A percentile compares a stretch with the other conserved stretches of the same genome.
These are phyloP conservation scores for Elongisporangium anandrum DNA, from an alignment of 352 stramenopile species.

Conservation along the genomic window DNA sequence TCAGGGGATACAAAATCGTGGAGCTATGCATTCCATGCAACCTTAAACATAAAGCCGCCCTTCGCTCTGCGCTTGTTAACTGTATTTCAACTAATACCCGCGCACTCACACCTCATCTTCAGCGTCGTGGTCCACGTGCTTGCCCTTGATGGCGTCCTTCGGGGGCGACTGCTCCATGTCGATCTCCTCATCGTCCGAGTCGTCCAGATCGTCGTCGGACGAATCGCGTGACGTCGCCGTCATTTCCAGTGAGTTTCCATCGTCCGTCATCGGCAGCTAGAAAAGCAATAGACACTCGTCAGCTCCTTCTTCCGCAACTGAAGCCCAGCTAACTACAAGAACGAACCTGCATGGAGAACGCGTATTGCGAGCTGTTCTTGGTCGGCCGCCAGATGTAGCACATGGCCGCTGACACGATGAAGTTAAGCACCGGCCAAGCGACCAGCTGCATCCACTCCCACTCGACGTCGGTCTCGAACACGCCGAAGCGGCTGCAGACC, in stretches of 20 bases:
- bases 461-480: slow-evolving; percentile 89
- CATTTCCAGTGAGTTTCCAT: slow-evolving; percentile 57
- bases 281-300: not conserved
- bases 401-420: slow-evolving; percentile 86
- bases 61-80: not conserved
- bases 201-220: slow-evolving; percentile 46
- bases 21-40: slow-evolving; percentile 11
- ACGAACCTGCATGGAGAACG: slow-evolving; percentile 78
- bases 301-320: not conserved
- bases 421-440: slow-evolving; percentile 89
- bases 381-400: slow-evolving; percentile 89
- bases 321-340: slow-evolving; percentile 1
- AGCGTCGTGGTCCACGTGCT: slow-evolving; percentile 36
- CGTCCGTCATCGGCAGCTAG: slow-evolving; percentile 70
- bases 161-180: slow-evolving; percentile 24
- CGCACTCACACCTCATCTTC: slow-evolving; percentile 32
- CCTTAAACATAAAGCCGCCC: not conserved
- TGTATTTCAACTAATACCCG: not conserved
- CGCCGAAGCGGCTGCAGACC: slow-evolving; percentile 73
- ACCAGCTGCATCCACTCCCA: slow-evolving; percentile 92
- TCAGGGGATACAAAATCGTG: not conserved
- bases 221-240: slow-evolving; percentile 46
- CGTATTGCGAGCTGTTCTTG: slow-evolving; percentile 80
- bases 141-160: slow-evolving; percentile 13
- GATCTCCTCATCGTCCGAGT: slow-evolving; percentile 65